phyloP scores from a whole-genome alignment of 441 rosid genomes.

The Adansonia gregorii region DNA sequence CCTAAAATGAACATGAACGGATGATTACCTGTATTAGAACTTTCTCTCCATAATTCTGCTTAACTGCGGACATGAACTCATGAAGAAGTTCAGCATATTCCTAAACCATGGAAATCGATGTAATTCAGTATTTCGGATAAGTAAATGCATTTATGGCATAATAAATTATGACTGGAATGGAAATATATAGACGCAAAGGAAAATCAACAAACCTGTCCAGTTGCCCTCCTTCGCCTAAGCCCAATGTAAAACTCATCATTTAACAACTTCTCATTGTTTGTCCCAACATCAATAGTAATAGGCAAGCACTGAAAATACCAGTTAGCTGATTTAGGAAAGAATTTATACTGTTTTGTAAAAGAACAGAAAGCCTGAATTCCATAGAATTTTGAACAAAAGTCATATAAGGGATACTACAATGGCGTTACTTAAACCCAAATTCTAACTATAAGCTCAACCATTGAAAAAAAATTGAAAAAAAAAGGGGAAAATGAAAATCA shows the following conservation, averaged over 20 bases:
- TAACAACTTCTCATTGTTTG: slow-evolving; percentile 78
- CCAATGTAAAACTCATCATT: slow-evolving; percentile 91
- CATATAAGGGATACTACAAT: not conserved
- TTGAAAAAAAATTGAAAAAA: not conserved
- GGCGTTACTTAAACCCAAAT: not conserved
- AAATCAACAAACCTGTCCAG: slow-evolving; percentile 63
- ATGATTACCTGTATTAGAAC: slow-evolving; percentile 69
- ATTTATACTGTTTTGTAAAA: not conserved
- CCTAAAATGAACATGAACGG: slow-evolving; percentile 4
- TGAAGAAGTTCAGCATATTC: slow-evolving; percentile 75
- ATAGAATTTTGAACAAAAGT: not conserved
- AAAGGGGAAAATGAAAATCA: not conserved
- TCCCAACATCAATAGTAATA: slow-evolving; percentile 89
- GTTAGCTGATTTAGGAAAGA: not conserved
- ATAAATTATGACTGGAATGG: not conserved
- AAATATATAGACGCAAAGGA: slow-evolving; percentile 12
- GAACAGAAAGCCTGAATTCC: not conserved
- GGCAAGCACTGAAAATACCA: slow-evolving; percentile 72
- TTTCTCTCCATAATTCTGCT: slow-evolving; percentile 87
- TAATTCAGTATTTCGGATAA: slow-evolving; percentile 28
- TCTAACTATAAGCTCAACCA: not conserved
- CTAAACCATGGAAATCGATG: slow-evolving; percentile 37
- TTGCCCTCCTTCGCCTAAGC: slow-evolving; percentile 73
- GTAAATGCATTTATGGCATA: not conserved
- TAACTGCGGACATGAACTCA: slow-evolving; percentile 86